These are phyloP conservation scores for Yarrowia sp. DNA, from an alignment of 805 yeast genomes.

Conservation along the genomic window DNA sequence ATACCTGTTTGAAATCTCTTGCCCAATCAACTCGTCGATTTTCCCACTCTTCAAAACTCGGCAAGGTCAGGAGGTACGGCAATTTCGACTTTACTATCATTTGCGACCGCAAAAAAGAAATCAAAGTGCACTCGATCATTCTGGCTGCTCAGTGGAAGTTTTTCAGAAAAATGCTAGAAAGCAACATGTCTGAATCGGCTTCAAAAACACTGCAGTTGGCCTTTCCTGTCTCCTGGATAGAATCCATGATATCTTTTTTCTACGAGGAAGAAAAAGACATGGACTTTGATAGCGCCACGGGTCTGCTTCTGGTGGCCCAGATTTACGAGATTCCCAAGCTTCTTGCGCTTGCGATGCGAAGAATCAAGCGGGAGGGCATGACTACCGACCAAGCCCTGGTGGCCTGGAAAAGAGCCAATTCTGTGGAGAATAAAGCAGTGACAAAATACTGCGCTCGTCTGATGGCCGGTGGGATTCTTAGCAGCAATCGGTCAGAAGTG, in stretches of 20 bases:
- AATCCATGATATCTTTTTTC: background rate
- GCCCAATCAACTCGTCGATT: background rate
- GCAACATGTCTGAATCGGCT: background rate
- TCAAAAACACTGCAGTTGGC: background rate
- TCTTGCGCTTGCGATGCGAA: background rate
- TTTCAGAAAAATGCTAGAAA: background rate
- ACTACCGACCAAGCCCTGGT: background rate
- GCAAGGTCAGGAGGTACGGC: background rate
- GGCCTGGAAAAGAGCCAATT: background rate
- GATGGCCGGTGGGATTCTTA: background rate
- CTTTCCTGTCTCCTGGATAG: background rate
- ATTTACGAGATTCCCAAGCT: constrained; percentile 7
- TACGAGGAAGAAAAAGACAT: background rate
- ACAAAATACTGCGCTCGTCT: background rate
- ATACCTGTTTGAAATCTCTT: too few relatives aligned
- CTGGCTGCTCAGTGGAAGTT: background rate
- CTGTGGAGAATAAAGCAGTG: background rate
- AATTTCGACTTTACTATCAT: background rate
- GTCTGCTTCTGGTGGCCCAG: background rate
- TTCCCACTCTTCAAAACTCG: background rate
- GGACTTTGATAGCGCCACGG: background rate
- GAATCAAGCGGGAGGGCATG: background rate
- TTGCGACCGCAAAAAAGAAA: background rate
- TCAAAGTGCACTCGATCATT: background rate
- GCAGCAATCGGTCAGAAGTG: background rate